Conservation (phyloP, 768 basidiomycete genomes). For the Tylopilus intermedius region DNA sequence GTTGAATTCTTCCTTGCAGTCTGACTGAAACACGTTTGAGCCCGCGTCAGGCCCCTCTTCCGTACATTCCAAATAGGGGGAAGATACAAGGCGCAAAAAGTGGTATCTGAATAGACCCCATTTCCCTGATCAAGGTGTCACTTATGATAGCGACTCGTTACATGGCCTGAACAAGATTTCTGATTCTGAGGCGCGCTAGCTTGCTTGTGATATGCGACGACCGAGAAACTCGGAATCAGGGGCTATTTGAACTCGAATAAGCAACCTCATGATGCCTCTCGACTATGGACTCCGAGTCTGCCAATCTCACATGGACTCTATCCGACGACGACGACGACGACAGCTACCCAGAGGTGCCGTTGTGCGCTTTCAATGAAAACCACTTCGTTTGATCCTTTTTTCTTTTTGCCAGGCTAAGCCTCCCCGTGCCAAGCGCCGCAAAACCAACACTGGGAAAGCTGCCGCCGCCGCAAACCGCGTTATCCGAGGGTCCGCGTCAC, state of each 20-base stretch:
- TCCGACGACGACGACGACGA: constrained; percentile 16
- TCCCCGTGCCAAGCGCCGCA: constrained; percentile 25
- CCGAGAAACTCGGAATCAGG: background rate
- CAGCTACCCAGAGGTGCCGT: constrained; percentile 19
- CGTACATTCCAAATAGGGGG: too few species aligned
- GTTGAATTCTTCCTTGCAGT: too few species aligned
- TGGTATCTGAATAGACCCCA: too few species aligned
- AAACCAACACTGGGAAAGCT: constrained; percentile 18
- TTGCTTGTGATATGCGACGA: too few species aligned
- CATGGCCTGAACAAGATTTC: too few species aligned
- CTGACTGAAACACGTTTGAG: too few species aligned
- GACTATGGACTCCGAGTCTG: background rate
- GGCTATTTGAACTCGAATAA: background rate
- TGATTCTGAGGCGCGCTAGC: too few species aligned
- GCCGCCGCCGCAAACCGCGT: constrained; percentile 3
- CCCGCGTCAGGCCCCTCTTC: too few species aligned
- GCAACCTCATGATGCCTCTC: background rate
- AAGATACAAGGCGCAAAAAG: too few species aligned
- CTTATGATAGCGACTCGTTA: too few species aligned
- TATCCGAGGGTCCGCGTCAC: constrained; percentile 17
- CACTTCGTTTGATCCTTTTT: background rate
- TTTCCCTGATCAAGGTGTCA: too few species aligned
- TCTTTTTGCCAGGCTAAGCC: constrained; percentile 9
- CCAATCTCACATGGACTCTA: background rate
- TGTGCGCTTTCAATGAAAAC: background rate